phyloP scores from a whole-genome alignment of 2,329 filamentous ascomycete genomes.

The Geosmithia flava region DNA sequence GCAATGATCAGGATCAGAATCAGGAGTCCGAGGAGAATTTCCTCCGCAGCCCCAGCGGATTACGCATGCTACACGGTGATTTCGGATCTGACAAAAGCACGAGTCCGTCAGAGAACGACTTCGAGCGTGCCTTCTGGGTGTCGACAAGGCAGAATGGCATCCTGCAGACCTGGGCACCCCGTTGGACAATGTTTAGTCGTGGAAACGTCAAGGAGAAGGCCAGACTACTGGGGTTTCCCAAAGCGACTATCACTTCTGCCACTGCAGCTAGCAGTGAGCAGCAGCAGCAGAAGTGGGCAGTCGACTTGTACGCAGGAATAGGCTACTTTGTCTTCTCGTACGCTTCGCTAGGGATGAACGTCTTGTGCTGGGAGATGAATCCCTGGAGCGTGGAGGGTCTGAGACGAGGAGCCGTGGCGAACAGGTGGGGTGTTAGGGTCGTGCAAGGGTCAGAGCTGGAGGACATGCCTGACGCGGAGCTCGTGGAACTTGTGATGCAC shows the following conservation, averaged over 20 bases:
- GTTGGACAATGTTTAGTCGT: conserved; percentile 88
- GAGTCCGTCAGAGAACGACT: conserved; percentile 29
- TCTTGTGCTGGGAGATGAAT: conserved; percentile 86
- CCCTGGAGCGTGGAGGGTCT: conserved; percentile 79
- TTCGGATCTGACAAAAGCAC: conserved; percentile 45
- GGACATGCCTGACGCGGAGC: conserved; percentile 19
- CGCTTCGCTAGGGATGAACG: conserved; percentile 53
- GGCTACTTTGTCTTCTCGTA: conserved; percentile 91
- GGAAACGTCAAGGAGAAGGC: conserved; percentile 87
- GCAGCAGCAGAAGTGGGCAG: conserved; percentile 30
- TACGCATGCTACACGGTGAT: conserved; percentile 59
- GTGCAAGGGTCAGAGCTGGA: conserved; percentile 27
- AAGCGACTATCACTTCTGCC: conserved; percentile 2
- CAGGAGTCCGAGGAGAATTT: conserved; percentile 59
- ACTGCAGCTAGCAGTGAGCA: conserved; percentile 6
- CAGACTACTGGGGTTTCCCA: conserved; percentile 48
- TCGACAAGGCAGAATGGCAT: conserved; percentile 68
- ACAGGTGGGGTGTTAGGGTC: conserved; percentile 52
- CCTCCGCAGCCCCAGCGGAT: conserved; percentile 58
- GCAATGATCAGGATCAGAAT: too few relatives aligned
- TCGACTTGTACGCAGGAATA: conserved; percentile 87
- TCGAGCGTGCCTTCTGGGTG: conserved; percentile 65
- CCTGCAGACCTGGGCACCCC: conserved; percentile 72
- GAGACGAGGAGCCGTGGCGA: conserved; percentile 57
- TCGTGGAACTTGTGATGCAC: conserved; percentile 12